Evolutionary conservation across 2,329 filamentous ascomycete genomes (phyloP).

Genomic region (Didymosphaeria variabile): DNA sequence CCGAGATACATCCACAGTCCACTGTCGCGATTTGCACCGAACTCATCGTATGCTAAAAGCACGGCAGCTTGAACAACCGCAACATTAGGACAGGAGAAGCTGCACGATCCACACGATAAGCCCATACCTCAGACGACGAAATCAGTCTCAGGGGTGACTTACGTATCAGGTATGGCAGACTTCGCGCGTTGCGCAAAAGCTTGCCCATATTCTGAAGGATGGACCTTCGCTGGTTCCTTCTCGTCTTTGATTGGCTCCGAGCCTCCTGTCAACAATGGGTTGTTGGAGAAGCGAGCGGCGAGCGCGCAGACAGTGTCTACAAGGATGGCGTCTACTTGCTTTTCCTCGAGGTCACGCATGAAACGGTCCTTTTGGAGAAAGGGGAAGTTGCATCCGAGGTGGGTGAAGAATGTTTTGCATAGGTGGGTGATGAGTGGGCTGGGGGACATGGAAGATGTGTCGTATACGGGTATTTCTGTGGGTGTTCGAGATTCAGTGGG

Average conservation of each 20-base stretch:
- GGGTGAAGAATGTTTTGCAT: constrained; percentile 80
- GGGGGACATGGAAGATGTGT: constrained; percentile 75
- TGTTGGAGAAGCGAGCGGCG: constrained; percentile 78
- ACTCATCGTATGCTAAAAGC: constrained; percentile 86
- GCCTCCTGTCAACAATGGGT: constrained; percentile 62
- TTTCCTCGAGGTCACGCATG: constrained; percentile 78
- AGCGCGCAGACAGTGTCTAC: constrained; percentile 87
- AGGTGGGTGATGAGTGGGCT: constrained; percentile 79
- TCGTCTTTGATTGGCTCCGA: constrained; percentile 57
- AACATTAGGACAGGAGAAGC: constrained; percentile 82
- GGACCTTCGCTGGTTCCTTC: constrained; percentile 31
- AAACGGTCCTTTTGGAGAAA: constrained; percentile 80
- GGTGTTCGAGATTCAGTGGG: constrained; percentile 54
- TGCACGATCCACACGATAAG: neutral
- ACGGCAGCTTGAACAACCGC: constrained; percentile 85
- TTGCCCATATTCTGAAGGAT: constrained; percentile 73
- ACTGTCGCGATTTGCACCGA: constrained; percentile 87
- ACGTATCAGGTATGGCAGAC: constrained; percentile 78
- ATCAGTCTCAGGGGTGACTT: neutral
- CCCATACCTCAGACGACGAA: neutral
- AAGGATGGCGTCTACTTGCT: constrained; percentile 81
- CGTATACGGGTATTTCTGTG: constrained; percentile 72
- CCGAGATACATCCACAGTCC: constrained; percentile 94
- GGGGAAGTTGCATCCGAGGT: constrained; percentile 86
- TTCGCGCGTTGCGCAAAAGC: constrained; percentile 84